Evolutionary conservation across 2,329 filamentous ascomycete genomes (phyloP), one percentile per base, ranked within the genome.

Genomic region (Claviceps lovelessii): DNA sequence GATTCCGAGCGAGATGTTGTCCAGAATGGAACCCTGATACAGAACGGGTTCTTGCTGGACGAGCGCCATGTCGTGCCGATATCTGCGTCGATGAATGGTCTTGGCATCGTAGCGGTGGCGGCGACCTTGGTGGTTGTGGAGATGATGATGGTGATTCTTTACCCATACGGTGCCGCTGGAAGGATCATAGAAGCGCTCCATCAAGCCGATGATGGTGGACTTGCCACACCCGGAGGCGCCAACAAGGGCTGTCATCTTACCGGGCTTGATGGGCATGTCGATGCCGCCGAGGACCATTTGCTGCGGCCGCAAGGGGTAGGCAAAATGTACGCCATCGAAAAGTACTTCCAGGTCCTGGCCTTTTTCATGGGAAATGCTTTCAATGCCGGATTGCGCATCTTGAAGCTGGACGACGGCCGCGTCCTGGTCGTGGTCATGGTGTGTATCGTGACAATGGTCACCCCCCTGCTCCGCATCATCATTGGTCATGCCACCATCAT

Each of bases 271-370:
- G 52, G 57, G 56, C 46, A 75, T 68, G 44, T 69, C 60, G 13
- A 76, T 66, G 7, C 70, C 66, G 23, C 69, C 61, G 19, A 73
- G 62, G 55, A 72, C 65, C 54, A 67, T 63, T 6, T 67, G 50
- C 57, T 63, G 58, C 10, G 69, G 65, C 13, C 70, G 61, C 41
- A 67, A 59, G 4, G 80, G 79, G 56, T 85, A 85, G 1, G 78
- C 70, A 63, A 85, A 85, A 13, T 71, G 63, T 11, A 85, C 71
- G 10, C 76, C 64, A 17, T 72, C 67, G 57, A 82, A 76, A 19
- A 72, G 66, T 0, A 82, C 59, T 0, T 65, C 61, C 23, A 67
- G 62, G 4, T 67, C 62, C 55, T 67, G 62, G 5, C 66, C 61
- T 56, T 68, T 62, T 28, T 41, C 37, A 13, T 58, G 57, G 0